Base-by-base conservation (phyloP, 345 rosid genomes). In the Gossypium herbaceum region DNA sequence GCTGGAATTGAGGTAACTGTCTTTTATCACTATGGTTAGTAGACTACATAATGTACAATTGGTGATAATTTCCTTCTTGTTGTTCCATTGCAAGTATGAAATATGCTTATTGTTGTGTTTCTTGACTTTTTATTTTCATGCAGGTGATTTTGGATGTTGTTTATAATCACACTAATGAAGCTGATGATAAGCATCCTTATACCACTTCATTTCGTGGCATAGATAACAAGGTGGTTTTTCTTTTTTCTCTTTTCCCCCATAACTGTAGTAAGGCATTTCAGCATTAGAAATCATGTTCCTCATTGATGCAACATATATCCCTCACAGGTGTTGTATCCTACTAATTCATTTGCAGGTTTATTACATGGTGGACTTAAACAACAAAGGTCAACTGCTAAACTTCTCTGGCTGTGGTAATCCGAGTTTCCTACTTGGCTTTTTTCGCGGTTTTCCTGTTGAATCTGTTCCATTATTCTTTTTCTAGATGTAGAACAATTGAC, bases 131-230 rank as follows among this genome's bases (percentile, higher is more conserved):
- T 78, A 71, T 55, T 11, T 63, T 65, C 76, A 8, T 79, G 55
- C 85, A 94, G 98, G 94, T 92, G 62, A 91, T 92, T 79, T 85
- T 94, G 92, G 98, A 94, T 81, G 98, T 94, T 56, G 98, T 91
- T 73, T 94, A 90, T 77, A 92, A 94, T 81, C 98, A 94, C 77
- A 91, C 98, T 64, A 94, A 94, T 81, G 98, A 94, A 84, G 97
- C 88, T 76, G 98, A 90, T 77, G 95, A 94, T 75, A 71, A 78
- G 72, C 50, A 88, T 85, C 94, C 97, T 70, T 89, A 92, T 77
- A 85, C 94, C 64, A 92, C 95, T 72, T 94, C 98, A 66, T 94
- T 94, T 74, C 97, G 97, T 81, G 98, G 97, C 72, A 91, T 94
- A 78, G 97, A 94, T 82, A 94, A 92, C 77, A 92, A 92, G 95